Conservation (phyloP, 768 basidiomycete species). For the Sutorius australiensis region DNA sequence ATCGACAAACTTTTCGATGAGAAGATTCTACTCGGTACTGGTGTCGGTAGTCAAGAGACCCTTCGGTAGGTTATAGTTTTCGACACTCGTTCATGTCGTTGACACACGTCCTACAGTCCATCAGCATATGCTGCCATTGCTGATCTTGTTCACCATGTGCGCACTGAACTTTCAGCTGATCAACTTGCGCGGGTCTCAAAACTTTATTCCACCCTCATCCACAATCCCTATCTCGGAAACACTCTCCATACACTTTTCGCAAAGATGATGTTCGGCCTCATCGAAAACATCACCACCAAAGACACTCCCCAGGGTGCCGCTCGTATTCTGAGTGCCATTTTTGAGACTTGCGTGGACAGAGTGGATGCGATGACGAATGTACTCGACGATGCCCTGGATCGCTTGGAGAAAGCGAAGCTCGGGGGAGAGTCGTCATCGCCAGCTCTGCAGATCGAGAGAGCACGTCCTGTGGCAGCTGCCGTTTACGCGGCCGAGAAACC, state of each 20-base stretch:
- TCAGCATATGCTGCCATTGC: slow-evolving; percentile 85
- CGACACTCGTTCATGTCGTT: neutral
- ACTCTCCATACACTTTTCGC: slow-evolving; percentile 86
- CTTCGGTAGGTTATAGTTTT: slow-evolving; percentile 51
- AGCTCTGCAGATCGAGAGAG: slow-evolving; percentile 73
- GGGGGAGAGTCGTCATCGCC: slow-evolving; percentile 44
- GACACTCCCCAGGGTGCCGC: slow-evolving; percentile 66
- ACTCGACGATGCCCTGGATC: slow-evolving; percentile 44
- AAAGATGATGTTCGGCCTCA: slow-evolving; percentile 87
- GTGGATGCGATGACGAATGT: slow-evolving; percentile 75
- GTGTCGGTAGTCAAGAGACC: slow-evolving; percentile 80
- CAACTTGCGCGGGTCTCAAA: slow-evolving; percentile 79
- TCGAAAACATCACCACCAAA: slow-evolving; percentile 78
- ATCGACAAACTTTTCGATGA: slow-evolving; percentile 92
- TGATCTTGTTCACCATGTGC: slow-evolving; percentile 90
- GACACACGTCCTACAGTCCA: slow-evolving; percentile 43
- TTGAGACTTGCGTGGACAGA: slow-evolving; percentile 82
- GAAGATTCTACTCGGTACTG: slow-evolving; percentile 79
- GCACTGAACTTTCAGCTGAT: slow-evolving; percentile 69
- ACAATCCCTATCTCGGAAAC: slow-evolving; percentile 78
- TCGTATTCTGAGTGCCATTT: slow-evolving; percentile 66
- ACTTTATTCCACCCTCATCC: slow-evolving; percentile 83
- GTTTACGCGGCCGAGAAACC: slow-evolving; percentile 77
- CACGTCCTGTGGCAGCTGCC: slow-evolving; percentile 76
- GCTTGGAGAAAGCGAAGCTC: slow-evolving; percentile 43